These are phyloP conservation scores for Botrytis sinoallii DNA, from an alignment of 2,329 filamentous ascomycete species.

Conservation along the genomic window DNA sequence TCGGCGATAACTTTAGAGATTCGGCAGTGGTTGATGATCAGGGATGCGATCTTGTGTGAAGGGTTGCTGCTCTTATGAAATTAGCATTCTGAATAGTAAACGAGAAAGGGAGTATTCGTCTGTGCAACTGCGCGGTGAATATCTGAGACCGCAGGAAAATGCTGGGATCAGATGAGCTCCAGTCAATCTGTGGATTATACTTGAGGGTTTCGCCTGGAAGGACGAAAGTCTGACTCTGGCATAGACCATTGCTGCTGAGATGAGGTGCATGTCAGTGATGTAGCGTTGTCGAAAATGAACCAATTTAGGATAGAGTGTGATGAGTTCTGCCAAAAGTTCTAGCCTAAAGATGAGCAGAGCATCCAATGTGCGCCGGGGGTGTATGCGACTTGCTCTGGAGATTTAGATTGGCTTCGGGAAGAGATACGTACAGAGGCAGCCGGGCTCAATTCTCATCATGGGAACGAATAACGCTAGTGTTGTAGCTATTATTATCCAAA, in stretches of 20 bases:
- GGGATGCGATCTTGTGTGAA: not conserved
- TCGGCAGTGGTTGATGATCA: not conserved
- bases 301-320: not conserved
- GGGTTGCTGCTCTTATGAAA: not conserved
- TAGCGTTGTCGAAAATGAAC: not conserved
- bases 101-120: not conserved
- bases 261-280: not conserved
- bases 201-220: not conserved
- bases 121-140: not conserved
- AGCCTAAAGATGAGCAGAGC: not conserved
- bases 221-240: not conserved
- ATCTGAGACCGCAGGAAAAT: not conserved
- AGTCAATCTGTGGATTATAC: not conserved
- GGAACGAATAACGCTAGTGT: not conserved
- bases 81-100: not conserved
- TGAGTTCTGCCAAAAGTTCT: not conserved
- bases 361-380: not conserved
- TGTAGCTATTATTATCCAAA: not conserved
- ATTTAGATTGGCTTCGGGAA: not conserved
- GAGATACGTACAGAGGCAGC: not conserved
- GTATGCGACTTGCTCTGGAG: not conserved
- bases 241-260: not conserved
- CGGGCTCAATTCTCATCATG: not conserved
- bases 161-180: too few species aligned
- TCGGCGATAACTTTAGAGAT: not conserved